Percentiles rank a stretch among this genome's conserved stretches.
phyloP scores from a whole-genome alignment of 1,139 yeast species.

The Magnusiomyces suaveolens region DNA sequence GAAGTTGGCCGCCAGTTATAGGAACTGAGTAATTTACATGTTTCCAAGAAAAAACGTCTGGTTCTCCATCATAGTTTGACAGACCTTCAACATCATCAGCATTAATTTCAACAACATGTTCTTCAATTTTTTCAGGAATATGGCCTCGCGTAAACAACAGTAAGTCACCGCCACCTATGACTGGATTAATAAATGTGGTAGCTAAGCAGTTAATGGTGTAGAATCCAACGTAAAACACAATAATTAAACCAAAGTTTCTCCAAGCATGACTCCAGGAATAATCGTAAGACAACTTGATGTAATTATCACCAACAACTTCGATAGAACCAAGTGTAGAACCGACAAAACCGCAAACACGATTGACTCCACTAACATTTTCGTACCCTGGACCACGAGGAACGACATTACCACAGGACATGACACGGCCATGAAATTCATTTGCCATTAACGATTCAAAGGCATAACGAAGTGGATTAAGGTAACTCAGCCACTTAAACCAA shows the following conservation, averaged over 20 bases:
- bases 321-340: slow-evolving; percentile 35
- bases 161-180: slow-evolving; percentile 34
- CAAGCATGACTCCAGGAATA: slow-evolving; percentile 33
- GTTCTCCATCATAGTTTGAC: slow-evolving; percentile 15
- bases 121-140: slow-evolving; percentile 37
- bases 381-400: slow-evolving; percentile 34
- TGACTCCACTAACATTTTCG: slow-evolving; percentile 27
- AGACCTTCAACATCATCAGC: slow-evolving; percentile 31
- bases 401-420: slow-evolving; percentile 32
- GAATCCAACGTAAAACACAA: slow-evolving; percentile 32
- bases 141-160: slow-evolving; percentile 38
- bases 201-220: slow-evolving; percentile 29
- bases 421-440: slow-evolving; percentile 39
- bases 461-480: slow-evolving; percentile 40
- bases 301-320: slow-evolving; percentile 37
- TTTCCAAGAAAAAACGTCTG: slow-evolving; percentile 42
- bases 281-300: slow-evolving; percentile 30
- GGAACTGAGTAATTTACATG: slow-evolving; percentile 40
- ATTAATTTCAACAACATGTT: slow-evolving; percentile 37
- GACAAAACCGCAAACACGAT: slow-evolving; percentile 37
- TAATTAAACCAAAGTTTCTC: slow-evolving; percentile 34
- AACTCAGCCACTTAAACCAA: slow-evolving; percentile 45
- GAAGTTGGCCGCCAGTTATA: slow-evolving; percentile 38
- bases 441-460: slow-evolving; percentile 39
- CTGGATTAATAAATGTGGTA: slow-evolving; percentile 32